Conservation (phyloP, 306 rosid genomes). For the Benincasa hispida region DNA sequence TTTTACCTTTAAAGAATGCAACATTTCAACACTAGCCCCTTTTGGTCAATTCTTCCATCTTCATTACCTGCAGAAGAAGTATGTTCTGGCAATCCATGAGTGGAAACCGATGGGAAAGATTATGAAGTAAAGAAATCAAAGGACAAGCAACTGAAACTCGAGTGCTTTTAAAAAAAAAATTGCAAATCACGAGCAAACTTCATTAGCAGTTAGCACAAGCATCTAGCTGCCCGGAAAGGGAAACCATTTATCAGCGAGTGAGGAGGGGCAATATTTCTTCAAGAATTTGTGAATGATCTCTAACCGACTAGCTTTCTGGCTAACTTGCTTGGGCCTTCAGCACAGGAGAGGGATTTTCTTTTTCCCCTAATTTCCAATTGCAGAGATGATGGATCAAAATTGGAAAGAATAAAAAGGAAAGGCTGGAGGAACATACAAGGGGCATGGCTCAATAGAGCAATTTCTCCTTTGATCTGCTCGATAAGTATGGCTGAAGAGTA, state of each 20-base stretch:
- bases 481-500: not conserved
- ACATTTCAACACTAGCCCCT: constrained; percentile 84
- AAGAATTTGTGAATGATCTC: not conserved
- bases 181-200: not conserved
- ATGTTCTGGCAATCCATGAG: constrained; percentile 9
- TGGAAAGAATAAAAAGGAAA: not conserved
- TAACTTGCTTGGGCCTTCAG: not conserved
- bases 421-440: not conserved
- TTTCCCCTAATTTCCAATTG: not conserved
- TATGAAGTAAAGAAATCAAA: not conserved
- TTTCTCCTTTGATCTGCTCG: not conserved
- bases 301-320: not conserved
- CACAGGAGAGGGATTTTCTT: not conserved
- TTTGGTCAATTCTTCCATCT: constrained; percentile 80
- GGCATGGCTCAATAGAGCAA: not conserved
- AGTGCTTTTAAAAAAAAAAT: not conserved
- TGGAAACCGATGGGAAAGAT: not conserved
- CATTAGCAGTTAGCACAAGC: not conserved
- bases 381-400: not conserved
- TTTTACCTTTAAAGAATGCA: constrained; percentile 51
- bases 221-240: not conserved
- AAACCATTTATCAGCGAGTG: not conserved
- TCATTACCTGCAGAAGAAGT: constrained; percentile 57
- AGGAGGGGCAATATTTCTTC: not conserved
- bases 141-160: not conserved